These are phyloP conservation scores for Fusarium incarnatum DNA, from an alignment of 2,329 filamentous ascomycete species.

Conservation along the genomic window DNA sequence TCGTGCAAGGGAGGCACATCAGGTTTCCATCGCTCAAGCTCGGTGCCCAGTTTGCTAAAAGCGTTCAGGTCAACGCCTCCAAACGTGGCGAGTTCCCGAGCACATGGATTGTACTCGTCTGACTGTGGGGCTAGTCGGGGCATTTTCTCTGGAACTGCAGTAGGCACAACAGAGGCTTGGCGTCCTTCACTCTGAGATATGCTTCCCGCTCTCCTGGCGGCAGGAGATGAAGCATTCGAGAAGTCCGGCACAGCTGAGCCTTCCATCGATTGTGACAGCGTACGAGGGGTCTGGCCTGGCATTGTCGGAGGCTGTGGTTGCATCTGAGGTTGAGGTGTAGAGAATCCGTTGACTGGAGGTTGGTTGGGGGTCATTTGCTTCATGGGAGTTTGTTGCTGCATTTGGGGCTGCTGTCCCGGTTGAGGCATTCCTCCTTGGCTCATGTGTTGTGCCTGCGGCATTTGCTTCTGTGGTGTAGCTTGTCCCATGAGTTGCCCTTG, in stretches of 20 bases:
- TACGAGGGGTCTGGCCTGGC: conserved; percentile 57
- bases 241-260: conserved; percentile 53
- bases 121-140: conserved; percentile 59
- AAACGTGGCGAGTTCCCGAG: conserved; percentile 67
- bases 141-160: conserved; percentile 46
- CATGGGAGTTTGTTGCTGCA: conserved; percentile 54
- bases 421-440: conserved; percentile 55
- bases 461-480: conserved; percentile 51
- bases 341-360: conserved; percentile 53
- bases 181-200: conserved; percentile 54
- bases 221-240: conserved; percentile 58
- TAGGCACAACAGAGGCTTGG: conserved; percentile 37
- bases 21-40: conserved; percentile 76
- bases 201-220: conserved; percentile 55
- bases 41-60: conserved; percentile 71
- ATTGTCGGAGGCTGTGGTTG: conserved; percentile 38
- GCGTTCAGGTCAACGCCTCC: conserved; percentile 79
- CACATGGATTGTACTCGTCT: conserved; percentile 67
- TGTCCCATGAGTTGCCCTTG: conserved; percentile 47
- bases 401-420: conserved; percentile 42
- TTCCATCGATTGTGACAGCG: conserved; percentile 65
- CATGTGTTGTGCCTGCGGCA: conserved; percentile 50
- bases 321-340: conserved; percentile 50
- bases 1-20: conserved; percentile 80
- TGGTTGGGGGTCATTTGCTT: conserved; percentile 58